A percentile compares a stretch with the other conserved stretches of the same genome.
Conservation (phyloP, 2,329 filamentous ascomycete genomes). For the Mycogone perniciosa region DNA sequence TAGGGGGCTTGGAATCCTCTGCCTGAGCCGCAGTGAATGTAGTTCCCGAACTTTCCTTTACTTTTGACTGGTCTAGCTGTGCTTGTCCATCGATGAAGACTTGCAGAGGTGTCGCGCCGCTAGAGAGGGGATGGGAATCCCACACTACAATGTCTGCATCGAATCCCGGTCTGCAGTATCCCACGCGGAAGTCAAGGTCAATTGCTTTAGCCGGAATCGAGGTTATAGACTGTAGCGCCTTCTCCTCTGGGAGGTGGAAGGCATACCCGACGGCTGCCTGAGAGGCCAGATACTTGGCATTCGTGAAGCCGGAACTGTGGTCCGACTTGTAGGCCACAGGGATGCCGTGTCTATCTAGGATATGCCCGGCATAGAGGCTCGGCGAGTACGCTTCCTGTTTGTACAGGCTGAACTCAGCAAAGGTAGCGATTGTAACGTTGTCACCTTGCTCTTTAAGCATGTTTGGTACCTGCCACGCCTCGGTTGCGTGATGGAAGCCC, state of each 20-base stretch:
- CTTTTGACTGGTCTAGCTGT: constrained; percentile 27
- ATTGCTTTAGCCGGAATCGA: constrained; percentile 39
- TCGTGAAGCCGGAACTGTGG: constrained; percentile 22
- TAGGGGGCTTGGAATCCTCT: not conserved
- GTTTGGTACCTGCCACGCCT: constrained; percentile 11
- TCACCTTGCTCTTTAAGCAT: constrained; percentile 24
- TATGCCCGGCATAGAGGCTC: constrained; percentile 34
- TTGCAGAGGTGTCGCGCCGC: constrained; percentile 40
- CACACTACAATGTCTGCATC: constrained; percentile 46
- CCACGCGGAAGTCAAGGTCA: constrained; percentile 37
- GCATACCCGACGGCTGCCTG: constrained; percentile 34
- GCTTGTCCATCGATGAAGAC: constrained; percentile 41
- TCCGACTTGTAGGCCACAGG: constrained; percentile 40
- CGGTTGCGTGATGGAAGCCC: constrained; percentile 11
- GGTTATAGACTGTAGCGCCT: constrained; percentile 26
- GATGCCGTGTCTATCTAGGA: constrained; percentile 33
- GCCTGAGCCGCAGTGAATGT: constrained; percentile 5
- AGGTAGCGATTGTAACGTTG: constrained; percentile 38
- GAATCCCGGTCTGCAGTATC: constrained; percentile 37
- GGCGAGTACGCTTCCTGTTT: constrained; percentile 37
- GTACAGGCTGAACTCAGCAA: constrained; percentile 36
- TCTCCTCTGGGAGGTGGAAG: constrained; percentile 22
- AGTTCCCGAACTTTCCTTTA: constrained; percentile 17
- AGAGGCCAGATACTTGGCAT: constrained; percentile 36
- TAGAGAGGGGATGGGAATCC: constrained; percentile 40